Percentiles rank a stretch among this genome's conserved stretches.
Evolutionary conservation across 2,329 filamentous ascomycete species (phyloP).

Genomic region (Clonostachys rosea): DNA sequence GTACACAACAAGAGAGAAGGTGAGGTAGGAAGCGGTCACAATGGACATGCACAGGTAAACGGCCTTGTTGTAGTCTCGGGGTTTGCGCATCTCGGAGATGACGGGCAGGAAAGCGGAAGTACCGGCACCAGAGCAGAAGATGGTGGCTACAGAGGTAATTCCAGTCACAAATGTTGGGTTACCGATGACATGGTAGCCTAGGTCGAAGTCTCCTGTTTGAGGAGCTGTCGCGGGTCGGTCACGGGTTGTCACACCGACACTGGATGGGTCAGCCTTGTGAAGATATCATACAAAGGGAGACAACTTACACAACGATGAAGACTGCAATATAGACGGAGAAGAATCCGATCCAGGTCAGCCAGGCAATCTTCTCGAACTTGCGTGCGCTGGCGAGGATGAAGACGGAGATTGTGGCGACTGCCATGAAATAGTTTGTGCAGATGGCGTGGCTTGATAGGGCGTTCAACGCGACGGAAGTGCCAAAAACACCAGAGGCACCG

Average conservation of each 20-base stretch:
- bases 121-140: constrained; percentile 55
- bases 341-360: constrained; percentile 59
- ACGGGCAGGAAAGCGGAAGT: constrained; percentile 60
- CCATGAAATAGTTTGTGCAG: constrained; percentile 53
- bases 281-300: background rate
- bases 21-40: constrained; percentile 51
- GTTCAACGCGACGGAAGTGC: constrained; percentile 53
- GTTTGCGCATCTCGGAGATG: constrained; percentile 60
- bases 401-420: constrained; percentile 44
- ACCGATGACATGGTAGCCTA: constrained; percentile 52
- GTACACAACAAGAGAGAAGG: constrained; percentile 57
- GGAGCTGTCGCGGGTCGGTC: constrained; percentile 58
- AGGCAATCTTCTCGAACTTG: constrained; percentile 56
- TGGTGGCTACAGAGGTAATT: constrained; percentile 52
- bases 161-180: constrained; percentile 53
- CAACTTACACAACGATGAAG: constrained; percentile 44
- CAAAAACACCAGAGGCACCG: constrained; percentile 50
- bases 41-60: constrained; percentile 54
- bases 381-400: constrained; percentile 44
- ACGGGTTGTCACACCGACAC: constrained; percentile 49
- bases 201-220: constrained; percentile 50
- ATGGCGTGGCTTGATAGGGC: constrained; percentile 50
- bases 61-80: constrained; percentile 55
- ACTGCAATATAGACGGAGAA: constrained; percentile 52
- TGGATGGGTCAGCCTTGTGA: constrained; percentile 5